Evolutionary conservation across 768 basidiomycete species (phyloP).

Genomic region (Calocybe indica): DNA sequence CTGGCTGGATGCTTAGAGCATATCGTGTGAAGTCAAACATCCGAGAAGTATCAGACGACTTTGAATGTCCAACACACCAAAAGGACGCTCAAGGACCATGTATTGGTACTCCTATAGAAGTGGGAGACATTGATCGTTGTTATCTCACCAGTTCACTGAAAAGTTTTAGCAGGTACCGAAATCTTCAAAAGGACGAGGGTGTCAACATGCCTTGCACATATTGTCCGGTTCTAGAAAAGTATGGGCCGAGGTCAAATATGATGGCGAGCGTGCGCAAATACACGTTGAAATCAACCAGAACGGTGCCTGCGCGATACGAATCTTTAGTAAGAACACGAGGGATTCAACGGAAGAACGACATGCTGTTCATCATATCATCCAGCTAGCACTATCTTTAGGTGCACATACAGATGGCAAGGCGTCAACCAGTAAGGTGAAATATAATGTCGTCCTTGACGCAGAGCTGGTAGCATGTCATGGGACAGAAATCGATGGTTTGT

Average conservation of each 20-base stretch:
- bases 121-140: conserved; percentile 15
- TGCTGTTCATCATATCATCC: conserved; percentile 59
- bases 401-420: conserved; percentile 2
- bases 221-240: conserved; percentile 39
- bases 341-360: conserved; percentile 75
- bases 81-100: conserved; percentile 28
- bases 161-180: conserved; percentile 65
- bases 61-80: conserved; percentile 26
- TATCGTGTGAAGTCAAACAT: conserved; percentile 54
- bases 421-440: conserved; percentile 17
- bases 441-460: conserved; percentile 62
- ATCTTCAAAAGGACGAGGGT: conserved; percentile 66
- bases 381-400: conserved; percentile 47
- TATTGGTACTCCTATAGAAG: conserved; percentile 60
- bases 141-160: background rate
- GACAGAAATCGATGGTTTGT: conserved; percentile 62
- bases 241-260: conserved; percentile 93
- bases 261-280: conserved; percentile 92
- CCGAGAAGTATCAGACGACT: conserved; percentile 45
- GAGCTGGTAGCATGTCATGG: conserved; percentile 88
- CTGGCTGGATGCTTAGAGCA: conserved; percentile 42
- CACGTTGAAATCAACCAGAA: conserved; percentile 54
- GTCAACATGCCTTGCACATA: conserved; percentile 45
- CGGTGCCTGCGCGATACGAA: conserved; percentile 46
- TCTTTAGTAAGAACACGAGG: conserved; percentile 85